Evolutionary conservation across 768 basidiomycete genomes (phyloP).

Genomic region (Suillus paluster): DNA sequence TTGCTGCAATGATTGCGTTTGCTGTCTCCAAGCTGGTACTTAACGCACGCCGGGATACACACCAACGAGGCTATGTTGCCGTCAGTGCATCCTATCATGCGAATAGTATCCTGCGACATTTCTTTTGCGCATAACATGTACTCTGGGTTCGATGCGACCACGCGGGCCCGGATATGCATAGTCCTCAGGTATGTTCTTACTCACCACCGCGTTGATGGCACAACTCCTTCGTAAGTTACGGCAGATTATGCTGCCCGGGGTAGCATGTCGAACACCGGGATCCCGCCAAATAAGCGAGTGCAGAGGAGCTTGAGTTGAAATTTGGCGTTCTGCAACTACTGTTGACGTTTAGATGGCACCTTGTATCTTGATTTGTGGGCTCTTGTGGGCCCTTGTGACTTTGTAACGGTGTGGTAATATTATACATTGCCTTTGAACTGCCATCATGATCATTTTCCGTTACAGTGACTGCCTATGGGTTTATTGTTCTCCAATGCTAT

Average conservation of each 20-base stretch:
- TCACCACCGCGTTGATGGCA: background rate
- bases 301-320: too few relatives aligned
- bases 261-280: too few relatives aligned
- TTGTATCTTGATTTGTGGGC: background rate
- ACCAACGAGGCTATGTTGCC: too few relatives aligned
- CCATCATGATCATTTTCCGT: background rate
- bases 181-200: background rate
- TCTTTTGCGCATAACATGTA: background rate
- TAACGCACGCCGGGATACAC: too few relatives aligned
- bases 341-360: too few relatives aligned
- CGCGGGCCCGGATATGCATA: too few relatives aligned
- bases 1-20: background rate
- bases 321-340: too few relatives aligned
- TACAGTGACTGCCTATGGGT: background rate
- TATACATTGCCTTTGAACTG: background rate
- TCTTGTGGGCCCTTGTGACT: background rate
- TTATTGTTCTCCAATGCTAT: background rate
- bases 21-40: too few relatives aligned
- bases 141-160: background rate
- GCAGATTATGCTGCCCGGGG: background rate
- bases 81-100: too few relatives aligned
- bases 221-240: background rate
- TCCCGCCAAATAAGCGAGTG: too few relatives aligned
- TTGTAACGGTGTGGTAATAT: background rate
- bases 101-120: too few relatives aligned